Percentiles rank a stretch among this genome's conserved stretches.
These are phyloP conservation scores for Sphagnurus paluster DNA, from an alignment of 1,284 basidiomycete genomes.

Conservation along the genomic window DNA sequence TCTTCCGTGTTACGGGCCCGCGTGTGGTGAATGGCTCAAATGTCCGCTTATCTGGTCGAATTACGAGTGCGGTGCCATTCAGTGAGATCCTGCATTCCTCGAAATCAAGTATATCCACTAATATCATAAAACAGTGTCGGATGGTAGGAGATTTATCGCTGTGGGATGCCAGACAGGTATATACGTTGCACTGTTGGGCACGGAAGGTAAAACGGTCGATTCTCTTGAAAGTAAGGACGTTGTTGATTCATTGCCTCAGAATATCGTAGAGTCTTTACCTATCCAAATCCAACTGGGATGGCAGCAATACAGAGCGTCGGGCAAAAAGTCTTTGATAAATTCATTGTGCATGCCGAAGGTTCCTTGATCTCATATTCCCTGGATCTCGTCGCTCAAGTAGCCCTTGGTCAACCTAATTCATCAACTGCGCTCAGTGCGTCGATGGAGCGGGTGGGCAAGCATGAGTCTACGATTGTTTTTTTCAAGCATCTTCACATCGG, in stretches of 20 bases:
- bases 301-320: constrained; percentile 48
- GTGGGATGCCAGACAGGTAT: constrained; percentile 66
- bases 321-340: constrained; percentile 53
- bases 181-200: constrained; percentile 57
- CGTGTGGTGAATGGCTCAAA: constrained; percentile 30
- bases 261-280: constrained; percentile 54
- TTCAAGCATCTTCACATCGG: constrained; percentile 55
- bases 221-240: too few species aligned
- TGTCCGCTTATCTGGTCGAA: constrained; percentile 52
- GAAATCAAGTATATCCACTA: constrained; percentile 8
- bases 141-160: constrained; percentile 54
- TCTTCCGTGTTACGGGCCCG: constrained; percentile 51
- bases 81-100: constrained; percentile 39
- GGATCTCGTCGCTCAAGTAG: constrained; percentile 62
- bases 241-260: constrained; percentile 43
- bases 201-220: constrained; percentile 36
- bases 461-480: constrained; percentile 54
- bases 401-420: constrained; percentile 43
- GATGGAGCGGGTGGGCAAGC: constrained; percentile 55
- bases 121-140: constrained; percentile 38
- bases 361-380: constrained; percentile 65
- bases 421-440: constrained; percentile 50
- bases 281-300: constrained; percentile 50
- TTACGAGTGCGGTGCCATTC: constrained; percentile 60
- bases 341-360: constrained; percentile 63